Conservation (phyloP, 2,329 filamentous ascomycete species). For the Emydomyces testavorans region DNA sequence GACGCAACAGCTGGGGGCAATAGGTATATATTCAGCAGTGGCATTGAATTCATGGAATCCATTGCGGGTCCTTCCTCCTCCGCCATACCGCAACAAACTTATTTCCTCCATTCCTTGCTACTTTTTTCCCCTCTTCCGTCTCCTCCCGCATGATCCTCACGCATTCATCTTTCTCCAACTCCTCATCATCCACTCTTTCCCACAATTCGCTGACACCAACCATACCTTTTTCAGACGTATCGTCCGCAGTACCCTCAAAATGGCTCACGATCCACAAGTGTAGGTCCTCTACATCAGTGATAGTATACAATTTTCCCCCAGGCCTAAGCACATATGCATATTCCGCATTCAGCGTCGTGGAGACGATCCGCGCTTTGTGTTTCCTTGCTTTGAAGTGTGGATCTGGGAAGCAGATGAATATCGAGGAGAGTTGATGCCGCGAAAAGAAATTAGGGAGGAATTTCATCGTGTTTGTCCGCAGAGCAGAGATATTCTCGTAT, state of each 20-base stretch:
- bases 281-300: conserved; percentile 91
- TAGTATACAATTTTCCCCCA: conserved; percentile 83
- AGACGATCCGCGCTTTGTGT: conserved; percentile 93
- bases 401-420: conserved; percentile 97
- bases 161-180: conserved; percentile 46
- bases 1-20: too few relatives aligned
- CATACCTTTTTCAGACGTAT: conserved; percentile 51
- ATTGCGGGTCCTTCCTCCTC: conserved; percentile 66
- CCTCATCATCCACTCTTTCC: conserved; percentile 53
- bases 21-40: too few relatives aligned
- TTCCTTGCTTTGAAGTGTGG: conserved; percentile 97
- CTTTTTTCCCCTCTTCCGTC: conserved; percentile 97
- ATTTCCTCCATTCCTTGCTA: conserved; percentile 73
- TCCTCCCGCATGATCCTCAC: conserved; percentile 56
- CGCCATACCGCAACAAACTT: conserved; percentile 88
- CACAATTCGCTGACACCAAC: conserved; percentile 56
- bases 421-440: conserved; percentile 67
- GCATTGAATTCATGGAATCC: conserved; percentile 39
- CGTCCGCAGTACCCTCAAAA: conserved; percentile 67
- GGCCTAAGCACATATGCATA: conserved; percentile 80
- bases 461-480: conserved; percentile 96
- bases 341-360: conserved; percentile 74
- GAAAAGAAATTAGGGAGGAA: conserved; percentile 97
- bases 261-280: conserved; percentile 89
- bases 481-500: conserved; percentile 79